Percentiles rank a stretch among this genome's conserved stretches.
These are phyloP conservation scores for Aureobasidium mangrovei DNA, from an alignment of 2,329 filamentous ascomycete species.

Conservation along the genomic window DNA sequence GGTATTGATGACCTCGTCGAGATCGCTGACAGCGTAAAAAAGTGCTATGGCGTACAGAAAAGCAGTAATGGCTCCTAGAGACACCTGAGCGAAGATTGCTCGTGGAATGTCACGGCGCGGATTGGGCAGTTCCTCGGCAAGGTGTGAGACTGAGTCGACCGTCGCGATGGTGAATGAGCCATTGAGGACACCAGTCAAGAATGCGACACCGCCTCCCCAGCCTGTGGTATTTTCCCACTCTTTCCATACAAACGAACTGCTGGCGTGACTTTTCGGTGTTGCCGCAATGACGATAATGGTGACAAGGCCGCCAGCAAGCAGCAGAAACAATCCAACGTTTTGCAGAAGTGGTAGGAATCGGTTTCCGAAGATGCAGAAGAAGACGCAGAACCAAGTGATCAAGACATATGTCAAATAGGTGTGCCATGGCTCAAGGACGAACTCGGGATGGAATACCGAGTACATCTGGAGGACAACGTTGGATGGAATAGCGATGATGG, in stretches of 20 bases:
- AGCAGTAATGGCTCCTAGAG: constrained; percentile 37
- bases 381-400: constrained; percentile 46
- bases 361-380: constrained; percentile 50
- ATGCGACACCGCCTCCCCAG: constrained; percentile 34
- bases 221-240: constrained; percentile 45
- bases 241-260: constrained; percentile 46
- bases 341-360: constrained; percentile 43
- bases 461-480: constrained; percentile 56
- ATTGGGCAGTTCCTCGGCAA: constrained; percentile 30
- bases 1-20: constrained; percentile 32
- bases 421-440: constrained; percentile 47
- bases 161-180: constrained; percentile 32
- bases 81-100: constrained; percentile 42
- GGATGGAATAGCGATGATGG: constrained; percentile 49
- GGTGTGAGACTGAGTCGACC: constrained; percentile 28
- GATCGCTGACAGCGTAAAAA: constrained; percentile 43
- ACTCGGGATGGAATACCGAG: constrained; percentile 47
- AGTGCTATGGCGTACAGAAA: constrained; percentile 43
- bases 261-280: constrained; percentile 47
- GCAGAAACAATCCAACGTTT: constrained; percentile 47
- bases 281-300: constrained; percentile 33
- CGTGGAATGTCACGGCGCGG: constrained; percentile 39
- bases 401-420: constrained; percentile 51
- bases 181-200: constrained; percentile 30
- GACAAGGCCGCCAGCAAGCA: constrained; percentile 28